Conservation (phyloP, 2,329 filamentous ascomycete genomes). For the Catunica adiposa region DNA sequence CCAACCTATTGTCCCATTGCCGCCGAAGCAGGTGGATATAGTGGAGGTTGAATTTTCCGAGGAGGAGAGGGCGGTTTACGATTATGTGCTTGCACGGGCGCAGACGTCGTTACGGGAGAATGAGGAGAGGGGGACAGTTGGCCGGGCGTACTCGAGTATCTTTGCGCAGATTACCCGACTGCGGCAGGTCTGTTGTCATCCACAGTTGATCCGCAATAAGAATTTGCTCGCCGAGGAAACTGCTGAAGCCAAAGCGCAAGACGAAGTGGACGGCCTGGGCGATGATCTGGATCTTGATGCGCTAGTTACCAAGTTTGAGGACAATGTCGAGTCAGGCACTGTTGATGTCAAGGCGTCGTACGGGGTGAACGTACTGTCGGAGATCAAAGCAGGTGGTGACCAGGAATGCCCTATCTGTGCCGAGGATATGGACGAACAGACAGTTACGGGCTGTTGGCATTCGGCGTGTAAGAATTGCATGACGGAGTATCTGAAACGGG, state of each 20-base stretch:
- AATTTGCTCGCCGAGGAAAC: conserved; percentile 76
- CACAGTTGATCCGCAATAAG: conserved; percentile 71
- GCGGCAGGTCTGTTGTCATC: conserved; percentile 88
- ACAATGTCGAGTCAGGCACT: conserved; percentile 46
- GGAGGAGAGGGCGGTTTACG: conserved; percentile 77
- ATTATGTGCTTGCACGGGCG: conserved; percentile 70
- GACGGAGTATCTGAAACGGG: conserved; percentile 77
- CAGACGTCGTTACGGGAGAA: conserved; percentile 75
- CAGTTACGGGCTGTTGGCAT: conserved; percentile 94
- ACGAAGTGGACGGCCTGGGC: conserved; percentile 63
- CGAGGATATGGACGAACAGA: conserved; percentile 89
- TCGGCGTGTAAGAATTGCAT: conserved; percentile 89
- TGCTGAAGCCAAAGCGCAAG: conserved; percentile 59
- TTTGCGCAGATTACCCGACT: conserved; percentile 91
- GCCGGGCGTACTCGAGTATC: conserved; percentile 93
- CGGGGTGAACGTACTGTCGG: conserved; percentile 70
- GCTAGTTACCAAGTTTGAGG: conserved; percentile 70
- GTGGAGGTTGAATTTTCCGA: conserved; percentile 74
- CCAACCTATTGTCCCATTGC: conserved; percentile 56
- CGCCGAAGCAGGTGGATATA: conserved; percentile 66
- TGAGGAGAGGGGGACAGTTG: conserved; percentile 74
- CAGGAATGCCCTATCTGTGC: conserved; percentile 89
- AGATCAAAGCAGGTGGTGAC: conserved; percentile 78
- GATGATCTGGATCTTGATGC: conserved; percentile 93
- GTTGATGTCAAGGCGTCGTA: conserved; percentile 31